Evolutionary conservation across 768 basidiomycete species (phyloP), one percentile per base, ranked within the genome.

Genomic region (Pholiota molesta): DNA sequence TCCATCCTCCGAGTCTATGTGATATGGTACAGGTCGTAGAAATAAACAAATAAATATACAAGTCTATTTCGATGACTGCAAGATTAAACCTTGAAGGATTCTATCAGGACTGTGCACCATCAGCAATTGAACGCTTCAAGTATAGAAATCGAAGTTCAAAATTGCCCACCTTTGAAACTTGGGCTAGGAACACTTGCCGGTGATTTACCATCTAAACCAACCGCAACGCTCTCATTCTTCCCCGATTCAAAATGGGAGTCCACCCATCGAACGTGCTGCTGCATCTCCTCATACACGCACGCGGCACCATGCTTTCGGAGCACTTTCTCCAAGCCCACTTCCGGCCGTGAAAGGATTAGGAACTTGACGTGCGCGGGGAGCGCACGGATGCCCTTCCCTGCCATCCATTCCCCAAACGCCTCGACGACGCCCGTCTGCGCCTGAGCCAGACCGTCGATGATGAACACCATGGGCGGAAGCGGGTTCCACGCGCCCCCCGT

Each of bases 301-400:
- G 39, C 42, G 4, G 57, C 57, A 5, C 37, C 19, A 16, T 47
- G 57, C 45, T 14, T 21, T 13, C 33, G 29, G 5, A 58, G 57
- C 19, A 23, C 42, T 3, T 23, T 44, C 11, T 62, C 63, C 16
- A 67, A 23, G 16, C 63, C 59, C 13, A 51, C 62, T 26, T 60
- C 67, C 26, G 61, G 63, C 19, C 63, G 60, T 37, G 63, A 54
- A 16, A 71, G 57, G 16, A 71, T 56, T 14, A 71, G 33, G 37
- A 69, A 67, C 33, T 73, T 73, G 19, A 70, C 66, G 23, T 76
- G 62, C 14, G 61, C 39, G 1, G 69, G 69, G 10, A 71, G 39
- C 7, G 55, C 40, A 23, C 55, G 52, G 26, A 67, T 26, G 49
- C 59, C 64, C 17, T 57, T 63, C 39, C 66, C 67, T 23, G 59